phyloP scores from a whole-genome alignment of 768 basidiomycete species.

The Clitopilus passeckerianus region DNA sequence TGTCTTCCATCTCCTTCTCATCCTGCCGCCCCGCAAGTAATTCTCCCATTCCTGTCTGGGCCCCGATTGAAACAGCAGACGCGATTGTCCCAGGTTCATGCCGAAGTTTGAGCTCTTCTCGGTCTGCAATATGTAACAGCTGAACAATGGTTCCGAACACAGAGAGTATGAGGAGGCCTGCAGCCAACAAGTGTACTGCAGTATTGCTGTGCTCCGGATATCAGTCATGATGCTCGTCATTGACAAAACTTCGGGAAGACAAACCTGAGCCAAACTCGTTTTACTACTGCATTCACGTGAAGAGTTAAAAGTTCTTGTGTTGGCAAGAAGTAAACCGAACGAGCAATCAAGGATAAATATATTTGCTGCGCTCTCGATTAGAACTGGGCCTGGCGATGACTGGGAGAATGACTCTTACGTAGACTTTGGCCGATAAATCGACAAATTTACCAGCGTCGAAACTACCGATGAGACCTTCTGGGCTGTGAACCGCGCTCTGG shows the following conservation, averaged over 20 bases:
- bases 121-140: conserved; percentile 38
- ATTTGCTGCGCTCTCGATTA: conserved; percentile 23
- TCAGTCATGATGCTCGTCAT: not conserved
- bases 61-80: conserved; percentile 50
- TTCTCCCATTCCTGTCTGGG: conserved; percentile 41
- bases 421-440: conserved; percentile 33
- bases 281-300: conserved; percentile 36
- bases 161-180: conserved; percentile 39
- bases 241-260: not conserved
- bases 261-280: conserved; percentile 47
- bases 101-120: conserved; percentile 36
- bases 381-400: not conserved
- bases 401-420: conserved; percentile 32
- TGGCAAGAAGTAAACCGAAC: conserved; percentile 44
- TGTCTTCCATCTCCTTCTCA: conserved; percentile 32
- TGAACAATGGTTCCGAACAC: conserved; percentile 39
- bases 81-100: conserved; percentile 53
- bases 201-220: conserved; percentile 24
- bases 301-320: conserved; percentile 28
- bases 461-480: conserved; percentile 30
- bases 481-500: conserved; percentile 35
- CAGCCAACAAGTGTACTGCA: conserved; percentile 38
- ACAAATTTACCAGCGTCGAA: conserved; percentile 34
- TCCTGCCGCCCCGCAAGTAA: conserved; percentile 37
- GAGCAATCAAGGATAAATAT: conserved; percentile 46